Base-by-base conservation (phyloP, 2,329 filamentous ascomycete species). In the Elsinoe arachidis region DNA sequence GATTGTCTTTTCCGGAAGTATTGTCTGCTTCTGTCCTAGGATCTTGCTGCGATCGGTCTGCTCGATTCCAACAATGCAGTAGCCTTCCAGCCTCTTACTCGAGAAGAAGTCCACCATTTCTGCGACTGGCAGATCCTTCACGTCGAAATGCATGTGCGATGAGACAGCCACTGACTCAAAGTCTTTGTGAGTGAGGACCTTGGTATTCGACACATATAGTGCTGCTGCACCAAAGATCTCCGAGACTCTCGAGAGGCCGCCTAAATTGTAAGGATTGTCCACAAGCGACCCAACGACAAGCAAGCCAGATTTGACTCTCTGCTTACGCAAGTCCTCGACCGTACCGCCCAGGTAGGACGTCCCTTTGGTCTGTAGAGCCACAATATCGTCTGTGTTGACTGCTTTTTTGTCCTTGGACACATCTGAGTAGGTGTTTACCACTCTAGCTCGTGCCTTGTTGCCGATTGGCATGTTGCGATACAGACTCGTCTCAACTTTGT, bases 21-120 rank as follows among this genome's bases (percentile, higher is more conserved):
- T 57, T 59, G 67, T 63, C 19, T 58, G 61, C 33, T 64, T 59
- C 1, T 66, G 64, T 0, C 77, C 77, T 1, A 80, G 63, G 30
- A 79, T 63, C 0, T 74, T 67, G 53, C 73, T 76, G 1, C 73
- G 69, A 63, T 80, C 77, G 15, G 78, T 80, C 67, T 80, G 78
- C 65, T 80, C 78, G 7, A 80, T 74, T 0, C 77, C 78, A 2
- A 80, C 74, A n/a, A 78, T 69, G n/a, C 67, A 69, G 56, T 74
- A 80, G 0, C 77, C 78, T 49, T 75, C 70, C n/a, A 63, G 65
- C 61, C 76, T 75, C 64, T 72, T 72, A 14, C 63, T 61, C 0
- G 67, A 63, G 3, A 80, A 61, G 43, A 73, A 78, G 1, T 62
- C 63, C 11, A 63, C 60, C 1, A 71, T 58, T 1, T 63, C 63